phyloP scores from a whole-genome alignment of 345 rosid species.

The Bruguiera parviflora region DNA sequence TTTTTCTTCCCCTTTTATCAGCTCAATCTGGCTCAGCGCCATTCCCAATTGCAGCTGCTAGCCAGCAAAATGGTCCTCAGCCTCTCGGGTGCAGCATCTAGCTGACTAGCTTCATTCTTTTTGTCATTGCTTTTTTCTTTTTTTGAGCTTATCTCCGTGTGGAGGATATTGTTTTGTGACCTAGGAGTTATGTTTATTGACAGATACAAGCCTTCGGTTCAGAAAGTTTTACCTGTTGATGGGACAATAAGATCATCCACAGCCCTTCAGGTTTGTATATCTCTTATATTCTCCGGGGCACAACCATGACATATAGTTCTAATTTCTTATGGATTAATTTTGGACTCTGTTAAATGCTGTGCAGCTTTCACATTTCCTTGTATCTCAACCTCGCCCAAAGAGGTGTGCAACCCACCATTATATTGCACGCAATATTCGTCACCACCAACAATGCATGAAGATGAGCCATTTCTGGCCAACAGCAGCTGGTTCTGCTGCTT shows the following conservation, averaged over 20 bases:
- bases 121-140: constrained; percentile 13
- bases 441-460: constrained; percentile 45
- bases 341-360: constrained; percentile 15
- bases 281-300: neutral
- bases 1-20: constrained; percentile 18
- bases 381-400: constrained; percentile 45
- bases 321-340: neutral
- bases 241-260: constrained; percentile 28
- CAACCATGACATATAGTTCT: neutral
- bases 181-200: neutral
- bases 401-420: constrained; percentile 51
- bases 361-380: constrained; percentile 31
- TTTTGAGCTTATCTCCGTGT: neutral
- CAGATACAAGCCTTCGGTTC: constrained; percentile 40
- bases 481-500: constrained; percentile 27
- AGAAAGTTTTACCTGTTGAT: constrained; percentile 31
- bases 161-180: neutral
- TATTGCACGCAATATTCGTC: constrained; percentile 53
- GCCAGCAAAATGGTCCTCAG: constrained; percentile 36
- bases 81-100: constrained; percentile 38
- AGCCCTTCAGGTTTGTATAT: constrained; percentile 33
- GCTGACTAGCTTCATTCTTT: neutral
- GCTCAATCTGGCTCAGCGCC: constrained; percentile 40
- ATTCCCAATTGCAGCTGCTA: constrained; percentile 31
- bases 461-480: constrained; percentile 41